A percentile compares a stretch with the other conserved stretches of the same genome.
phyloP scores from a whole-genome alignment of 371 early-diverging fungal species.

The Circinella minor region DNA sequence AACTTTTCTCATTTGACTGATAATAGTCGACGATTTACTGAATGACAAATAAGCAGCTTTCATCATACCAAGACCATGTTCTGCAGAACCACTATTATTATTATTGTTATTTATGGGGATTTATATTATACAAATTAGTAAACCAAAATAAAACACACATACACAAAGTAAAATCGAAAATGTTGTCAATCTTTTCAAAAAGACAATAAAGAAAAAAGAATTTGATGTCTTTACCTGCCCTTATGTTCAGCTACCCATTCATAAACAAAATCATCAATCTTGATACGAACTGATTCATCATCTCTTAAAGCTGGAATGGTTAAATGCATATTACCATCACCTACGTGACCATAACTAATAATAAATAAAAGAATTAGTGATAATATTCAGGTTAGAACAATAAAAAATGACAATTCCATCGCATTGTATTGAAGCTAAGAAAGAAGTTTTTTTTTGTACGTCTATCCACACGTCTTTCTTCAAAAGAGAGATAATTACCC shows the following conservation, averaged over 20 bases:
- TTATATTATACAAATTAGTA: no score
- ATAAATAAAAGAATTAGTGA: no score
- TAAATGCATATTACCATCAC: slow-evolving; percentile 92
- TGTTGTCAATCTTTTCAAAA: no score
- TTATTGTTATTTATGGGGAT: no score
- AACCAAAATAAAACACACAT: no score
- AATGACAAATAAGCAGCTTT: slow-evolving; percentile 57
- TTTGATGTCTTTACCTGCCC: slow-evolving; percentile 16
- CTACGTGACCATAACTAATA: slow-evolving; percentile 82
- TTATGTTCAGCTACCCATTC: slow-evolving; percentile 62
- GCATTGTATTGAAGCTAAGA: no score
- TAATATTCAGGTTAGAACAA: no score
- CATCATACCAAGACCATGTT: slow-evolving; percentile 71
- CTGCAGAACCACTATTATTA: slow-evolving; percentile 64
- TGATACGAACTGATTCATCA: slow-evolving; percentile 51
- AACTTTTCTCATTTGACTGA: slow-evolving; percentile 66
- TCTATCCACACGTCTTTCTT: no score
- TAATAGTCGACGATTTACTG: slow-evolving; percentile 60
- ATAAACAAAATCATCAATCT: slow-evolving; percentile 90
- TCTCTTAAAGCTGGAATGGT: slow-evolving; percentile 75
- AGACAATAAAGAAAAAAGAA: background rate
- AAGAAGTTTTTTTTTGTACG: no score
- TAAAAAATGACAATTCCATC: no score
- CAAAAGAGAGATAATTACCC: slow-evolving; percentile 42
- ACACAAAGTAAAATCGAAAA: no score